A percentile compares a stretch with the other conserved stretches of the same genome.
Conservation (phyloP, 2,329 filamentous ascomycete species). For the Paramyrothecium sp. region DNA sequence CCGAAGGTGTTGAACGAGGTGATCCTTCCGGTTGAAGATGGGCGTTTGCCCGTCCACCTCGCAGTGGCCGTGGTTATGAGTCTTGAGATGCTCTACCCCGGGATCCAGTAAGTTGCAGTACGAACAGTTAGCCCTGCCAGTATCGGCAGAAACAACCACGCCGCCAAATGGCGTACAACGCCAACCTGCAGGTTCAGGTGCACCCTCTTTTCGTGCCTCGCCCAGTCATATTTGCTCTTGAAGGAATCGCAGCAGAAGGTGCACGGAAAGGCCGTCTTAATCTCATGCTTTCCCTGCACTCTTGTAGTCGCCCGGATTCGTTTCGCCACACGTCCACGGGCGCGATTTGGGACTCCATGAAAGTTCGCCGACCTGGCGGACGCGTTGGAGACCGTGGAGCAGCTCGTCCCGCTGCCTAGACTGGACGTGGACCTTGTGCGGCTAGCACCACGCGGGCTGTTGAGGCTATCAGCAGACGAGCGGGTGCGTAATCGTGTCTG, state of each 20-base stretch:
- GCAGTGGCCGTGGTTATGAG: conserved; percentile 7
- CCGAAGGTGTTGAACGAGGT: conserved; percentile 20
- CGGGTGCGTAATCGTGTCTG: not conserved
- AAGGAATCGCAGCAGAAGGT: conserved; percentile 6
- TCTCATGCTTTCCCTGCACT: not conserved
- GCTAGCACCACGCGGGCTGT: not conserved
- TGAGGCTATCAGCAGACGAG: not conserved
- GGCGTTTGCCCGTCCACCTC: conserved; percentile 2
- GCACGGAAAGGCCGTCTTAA: not conserved
- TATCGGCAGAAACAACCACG: conserved; percentile 6
- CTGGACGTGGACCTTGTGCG: not conserved
- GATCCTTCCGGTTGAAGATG: conserved; percentile 19
- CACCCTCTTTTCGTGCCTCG: conserved; percentile 3
- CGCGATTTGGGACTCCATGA: not conserved
- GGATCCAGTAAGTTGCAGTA: conserved; percentile 13
- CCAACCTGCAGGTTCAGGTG: conserved; percentile 4
- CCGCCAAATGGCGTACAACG: conserved; percentile 4
- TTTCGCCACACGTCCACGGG: not conserved
- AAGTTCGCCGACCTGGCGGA: not conserved
- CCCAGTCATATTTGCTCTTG: conserved; percentile 4
- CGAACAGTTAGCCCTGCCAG: conserved; percentile 9
- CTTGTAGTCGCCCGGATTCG: not conserved
- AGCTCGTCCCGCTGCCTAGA: not conserved
- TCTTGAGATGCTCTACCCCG: conserved; percentile 7
- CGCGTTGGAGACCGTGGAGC: not conserved